Conservation (phyloP, 2,329 filamentous ascomycete species). For the Penicillium sp. region DNA sequence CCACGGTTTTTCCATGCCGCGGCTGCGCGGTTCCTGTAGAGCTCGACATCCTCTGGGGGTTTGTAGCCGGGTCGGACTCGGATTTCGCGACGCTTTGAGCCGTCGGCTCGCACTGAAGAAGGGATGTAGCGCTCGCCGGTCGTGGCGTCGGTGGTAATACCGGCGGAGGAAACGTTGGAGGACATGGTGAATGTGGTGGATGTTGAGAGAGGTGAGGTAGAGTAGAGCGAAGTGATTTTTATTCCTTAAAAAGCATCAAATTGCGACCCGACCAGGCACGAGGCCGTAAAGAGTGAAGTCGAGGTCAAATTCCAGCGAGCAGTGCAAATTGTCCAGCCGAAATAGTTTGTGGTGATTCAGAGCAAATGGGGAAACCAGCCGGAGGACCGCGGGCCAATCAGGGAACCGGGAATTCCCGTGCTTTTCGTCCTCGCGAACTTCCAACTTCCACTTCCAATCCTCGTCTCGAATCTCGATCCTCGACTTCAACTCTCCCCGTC, state of each 20-base stretch:
- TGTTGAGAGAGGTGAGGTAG: not conserved
- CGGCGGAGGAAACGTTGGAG: constrained; percentile 50
- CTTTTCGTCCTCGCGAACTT: constrained; percentile 40
- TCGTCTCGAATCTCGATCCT: constrained; percentile 21
- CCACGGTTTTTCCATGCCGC: constrained; percentile 81
- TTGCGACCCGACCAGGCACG: constrained; percentile 7
- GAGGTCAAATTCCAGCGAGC: not conserved
- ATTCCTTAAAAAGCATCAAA: not conserved
- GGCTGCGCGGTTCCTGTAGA: constrained; percentile 92
- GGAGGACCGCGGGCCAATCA: constrained; percentile 45
- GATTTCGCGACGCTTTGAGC: constrained; percentile 91
- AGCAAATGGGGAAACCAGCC: constrained; percentile 30
- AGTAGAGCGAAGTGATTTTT: not conserved
- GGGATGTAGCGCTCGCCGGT: constrained; percentile 89
- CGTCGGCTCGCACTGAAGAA: constrained; percentile 82
- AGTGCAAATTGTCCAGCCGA: constrained; percentile 8
- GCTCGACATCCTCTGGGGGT: constrained; percentile 91
- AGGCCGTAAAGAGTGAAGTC: not conserved
- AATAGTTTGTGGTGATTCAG: constrained; percentile 5
- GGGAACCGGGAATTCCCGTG: constrained; percentile 47
- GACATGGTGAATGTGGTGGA: constrained; percentile 20
- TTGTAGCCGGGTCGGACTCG: constrained; percentile 91
- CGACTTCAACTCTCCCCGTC: constrained; percentile 18
- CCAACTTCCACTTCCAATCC: constrained; percentile 40
- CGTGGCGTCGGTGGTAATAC: constrained; percentile 75